phyloP scores from a whole-genome alignment of 192 early-diverging fungal genomes.

The Mortierella claussenii region DNA sequence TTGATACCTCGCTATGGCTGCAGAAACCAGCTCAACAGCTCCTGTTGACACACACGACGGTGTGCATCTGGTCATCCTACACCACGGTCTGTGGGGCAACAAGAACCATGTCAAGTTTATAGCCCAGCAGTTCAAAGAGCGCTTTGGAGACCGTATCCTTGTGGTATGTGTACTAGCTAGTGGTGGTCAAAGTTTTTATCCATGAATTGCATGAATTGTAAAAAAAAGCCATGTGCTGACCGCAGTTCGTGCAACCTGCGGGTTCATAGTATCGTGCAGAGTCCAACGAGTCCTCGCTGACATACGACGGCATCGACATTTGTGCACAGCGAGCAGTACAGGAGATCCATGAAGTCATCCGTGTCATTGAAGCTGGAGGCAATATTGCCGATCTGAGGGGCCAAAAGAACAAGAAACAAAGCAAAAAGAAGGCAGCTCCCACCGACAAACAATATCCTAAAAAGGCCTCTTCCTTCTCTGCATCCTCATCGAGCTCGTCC shows the following conservation, averaged over 20 bases:
- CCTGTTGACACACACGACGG: conserved; percentile 10
- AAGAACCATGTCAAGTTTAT: conserved; percentile 61
- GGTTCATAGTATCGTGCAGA: conserved; percentile 58
- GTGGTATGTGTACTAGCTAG: conserved; percentile 6
- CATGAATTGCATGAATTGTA: not conserved
- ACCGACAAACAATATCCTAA: not conserved
- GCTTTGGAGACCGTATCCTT: conserved; percentile 38
- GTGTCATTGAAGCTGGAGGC: conserved; percentile 33
- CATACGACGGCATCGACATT: conserved; percentile 68
- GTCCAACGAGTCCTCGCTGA: conserved; percentile 57
- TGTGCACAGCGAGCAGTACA: conserved; percentile 60
- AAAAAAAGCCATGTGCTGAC: not conserved
- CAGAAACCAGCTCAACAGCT: not conserved
- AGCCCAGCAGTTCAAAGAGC: conserved; percentile 51
- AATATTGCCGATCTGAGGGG: conserved; percentile 51
- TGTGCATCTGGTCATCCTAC: conserved; percentile 68
- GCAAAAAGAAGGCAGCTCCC: not conserved
- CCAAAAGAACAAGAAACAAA: conserved; percentile 42
- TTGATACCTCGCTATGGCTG: not conserved
- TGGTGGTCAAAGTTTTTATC: not conserved
- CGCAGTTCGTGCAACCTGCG: not conserved
- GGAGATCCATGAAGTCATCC: conserved; percentile 51
- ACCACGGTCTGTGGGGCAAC: conserved; percentile 76
- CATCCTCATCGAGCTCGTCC: not conserved
- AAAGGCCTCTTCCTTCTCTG: conserved; percentile 3